Evolutionary conservation across 306 rosid species (phyloP), one percentile per base, ranked within the genome.

Genomic region (Pyrus bretschneideri): DNA sequence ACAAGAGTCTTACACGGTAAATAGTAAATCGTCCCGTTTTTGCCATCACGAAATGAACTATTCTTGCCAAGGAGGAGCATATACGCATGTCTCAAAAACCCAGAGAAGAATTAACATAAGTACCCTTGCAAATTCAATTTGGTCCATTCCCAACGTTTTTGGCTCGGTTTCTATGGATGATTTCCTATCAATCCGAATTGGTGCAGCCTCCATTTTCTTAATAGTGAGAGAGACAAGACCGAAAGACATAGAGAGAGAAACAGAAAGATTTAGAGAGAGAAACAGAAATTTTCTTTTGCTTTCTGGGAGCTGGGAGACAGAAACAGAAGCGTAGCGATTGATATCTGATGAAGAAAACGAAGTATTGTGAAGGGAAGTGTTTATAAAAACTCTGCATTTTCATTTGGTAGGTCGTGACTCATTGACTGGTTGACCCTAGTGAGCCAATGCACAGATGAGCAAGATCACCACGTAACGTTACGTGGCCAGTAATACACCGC

Each of bases 161-260:
- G 97, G 97, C 84, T 91, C 97, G 14, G 76, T 83, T 73, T 91
- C 97, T 29, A 91, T 89, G 0, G 97, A 91, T 10, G 87, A 79
- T 74, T 81, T 89, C 69, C 94, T 81, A 22, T 80, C 81, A 35
- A 91, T 82, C 11, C 76, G 15, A 15, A 2, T 44, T 42, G 73
- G 29, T 25, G 38, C 8, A 15, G 19, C 73, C 27, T 69, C 73
- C 73, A 45, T 69, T 9, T 6, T 69, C 45, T 68, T 5, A 40
- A 11, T 19, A 40, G 54, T 22, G 15, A 29, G 15, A 3, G 30
- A 23, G 27, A 38, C 2, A 9, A 35, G 23, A 31, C n/a, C 9
- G 45, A 17, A 29, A 33, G 45, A 65, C 11, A 65, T 19, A 31
- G 46, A 11, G 22, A 30, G 40, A 6, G 69, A 30, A 30, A 30